These are phyloP conservation scores for Torulaspora maleeae DNA, from an alignment of 805 yeast species.

Conservation along the genomic window DNA sequence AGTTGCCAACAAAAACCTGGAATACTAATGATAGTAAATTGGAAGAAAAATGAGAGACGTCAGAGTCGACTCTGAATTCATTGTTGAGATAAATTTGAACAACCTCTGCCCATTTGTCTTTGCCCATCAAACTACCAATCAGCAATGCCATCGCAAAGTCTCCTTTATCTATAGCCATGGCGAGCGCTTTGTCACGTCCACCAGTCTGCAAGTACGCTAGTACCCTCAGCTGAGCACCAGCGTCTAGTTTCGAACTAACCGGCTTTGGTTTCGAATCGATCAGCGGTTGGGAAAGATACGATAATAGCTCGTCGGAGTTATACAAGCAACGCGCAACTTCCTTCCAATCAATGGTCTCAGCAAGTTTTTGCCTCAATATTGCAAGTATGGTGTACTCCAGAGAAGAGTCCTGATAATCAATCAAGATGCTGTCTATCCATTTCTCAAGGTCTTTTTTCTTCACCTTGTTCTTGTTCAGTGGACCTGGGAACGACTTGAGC, in stretches of 20 bases:
- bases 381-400: constrained; percentile 24
- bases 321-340: constrained; percentile 35
- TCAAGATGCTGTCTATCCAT: constrained; percentile 49
- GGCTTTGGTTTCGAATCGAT: constrained; percentile 16
- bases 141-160: constrained; percentile 78
- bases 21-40: constrained; percentile 51
- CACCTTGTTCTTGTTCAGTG: constrained; percentile 49
- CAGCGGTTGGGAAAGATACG: constrained; percentile 25
- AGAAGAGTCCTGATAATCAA: constrained; percentile 19
- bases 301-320: constrained; percentile 29
- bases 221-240: constrained; percentile 29
- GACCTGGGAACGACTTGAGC: constrained; percentile 42
- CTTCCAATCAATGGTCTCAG: constrained; percentile 29
- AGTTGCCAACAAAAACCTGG: constrained; percentile 60
- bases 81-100: constrained; percentile 54
- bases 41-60: constrained; percentile 35
- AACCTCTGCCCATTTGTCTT: constrained; percentile 52
- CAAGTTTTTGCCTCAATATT: constrained; percentile 25
- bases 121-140: constrained; percentile 61
- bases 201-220: constrained; percentile 52
- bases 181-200: constrained; percentile 59
- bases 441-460: constrained; percentile 64
- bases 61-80: constrained; percentile 42
- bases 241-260: constrained; percentile 42
- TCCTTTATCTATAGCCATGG: constrained; percentile 53